Evolutionary conservation across 2,329 filamentous ascomycete species (phyloP), one percentile per base, ranked within the genome.

Genomic region (Camillea tinctor): DNA sequence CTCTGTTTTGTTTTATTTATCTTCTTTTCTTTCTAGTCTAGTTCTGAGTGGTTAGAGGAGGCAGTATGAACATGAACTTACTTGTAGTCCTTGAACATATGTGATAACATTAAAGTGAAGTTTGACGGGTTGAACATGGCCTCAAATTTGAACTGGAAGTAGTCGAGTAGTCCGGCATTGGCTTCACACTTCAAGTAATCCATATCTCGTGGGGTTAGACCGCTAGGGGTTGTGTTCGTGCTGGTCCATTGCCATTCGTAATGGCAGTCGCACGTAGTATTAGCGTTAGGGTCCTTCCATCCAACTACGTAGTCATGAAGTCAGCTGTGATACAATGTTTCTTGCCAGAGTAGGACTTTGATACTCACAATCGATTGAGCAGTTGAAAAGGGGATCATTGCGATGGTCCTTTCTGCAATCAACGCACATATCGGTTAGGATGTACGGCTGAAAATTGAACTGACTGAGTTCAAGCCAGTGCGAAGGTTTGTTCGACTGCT

Each of bases 141-240:
- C 24, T 56, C n/a, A 36, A 66, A 65, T 51, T 60, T 61, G 61
- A 66, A 66, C 24, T 65, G 64, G 63, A 66, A 66, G 4, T 58
- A 3, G 23, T 55, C 58, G 56, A n/a, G 36, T 11, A 17, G 15
- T 4, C n/a, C 21, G 4, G 17, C 30, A 13, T 59, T 52, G 11
- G 48, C 13, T 19, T 58, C 51, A 58, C 64, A 66, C 5, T 50
- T 6, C 19, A 59, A 19, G 58, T 65, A 65, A 11, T 54, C 40
- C 24, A 58, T 62, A 55, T 52, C 63, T 60, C 60, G 57, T 50
- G 54, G 60, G 30, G 62, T 61, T 23, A 24, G 8, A 23, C 44
- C 23, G 11, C 57, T 44, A 20, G 54, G 24, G 5, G 20, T 17
- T 15, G 24, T 30, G 7, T 55, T 60, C 22, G 55, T 21, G 26